Evolutionary conservation across 2,329 filamentous ascomycete genomes (phyloP), one percentile per base, ranked within the genome.

Genomic region (Aspergillus puulaauensis): DNA sequence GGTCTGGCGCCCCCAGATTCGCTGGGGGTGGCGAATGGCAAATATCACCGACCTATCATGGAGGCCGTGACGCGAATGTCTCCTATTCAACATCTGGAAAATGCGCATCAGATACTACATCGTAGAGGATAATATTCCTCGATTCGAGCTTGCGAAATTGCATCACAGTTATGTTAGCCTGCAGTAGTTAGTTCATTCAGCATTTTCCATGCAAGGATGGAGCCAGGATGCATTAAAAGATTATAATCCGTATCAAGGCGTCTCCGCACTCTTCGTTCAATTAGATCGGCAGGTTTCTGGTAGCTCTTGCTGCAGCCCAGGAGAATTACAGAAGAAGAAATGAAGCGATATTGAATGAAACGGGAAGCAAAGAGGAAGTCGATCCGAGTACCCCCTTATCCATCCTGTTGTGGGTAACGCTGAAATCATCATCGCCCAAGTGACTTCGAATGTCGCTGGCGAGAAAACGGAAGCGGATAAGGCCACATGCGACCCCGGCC

Each of bases 1-100:
- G 43, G 6, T 43, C 50, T 45, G 31, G 27, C 21, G 31, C 17
- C 24, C 49, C 15, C 19, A 39, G 43, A 12, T 40, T 47, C 19
- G 31, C 41, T 47, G 52, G 52, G 52, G 52, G 52, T 54, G 52
- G 52, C 43, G 23, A 54, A 47, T 40, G 40, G 43, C 6, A 31
- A 19, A 15, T 47, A 24, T 31, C 7, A 9, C 31, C 43, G 31
- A 43, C 52, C 33, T 54, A 40, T 54, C 52, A 39, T 40, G 19
- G 31, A 33, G 11, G 35, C 9, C 6, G 21, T 19, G 43, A 14
- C 52, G 14, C 8, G 17, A 31, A 27, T 35, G 27, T 53, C 19
- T 37, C 40, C 40, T 53, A 43, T 40, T 35, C 35, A 14, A 44
- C 23, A 46, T 40, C 52, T 47, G 52, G 41, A 40, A 43, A 54